Evolutionary conservation across 2,329 filamentous ascomycete genomes (phyloP), one percentile per base, ranked within the genome.

Genomic region (Penicillium rolfsii): DNA sequence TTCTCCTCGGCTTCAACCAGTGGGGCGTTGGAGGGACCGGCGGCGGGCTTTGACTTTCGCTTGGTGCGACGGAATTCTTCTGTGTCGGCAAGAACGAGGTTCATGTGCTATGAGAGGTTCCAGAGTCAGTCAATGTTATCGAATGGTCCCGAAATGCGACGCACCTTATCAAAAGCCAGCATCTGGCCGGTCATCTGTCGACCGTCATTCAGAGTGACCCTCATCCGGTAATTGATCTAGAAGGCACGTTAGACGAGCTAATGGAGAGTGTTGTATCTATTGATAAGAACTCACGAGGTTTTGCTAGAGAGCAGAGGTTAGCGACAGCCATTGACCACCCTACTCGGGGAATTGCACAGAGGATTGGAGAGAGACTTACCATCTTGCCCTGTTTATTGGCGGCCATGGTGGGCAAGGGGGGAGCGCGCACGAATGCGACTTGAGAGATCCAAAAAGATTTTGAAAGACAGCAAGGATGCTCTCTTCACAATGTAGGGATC

Each of bases 151-250:
- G 40, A 24, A 43, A n/a, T 46, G 41, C 28, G 43, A 63, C 49
- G 58, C 80, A 94, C 92, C 87, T 98, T 98, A 80, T 99, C 95
- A 74, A 98, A 99, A 57, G 95, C 95, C 70, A 99, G 87, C 91
- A 99, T 97, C 79, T 98, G 93, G 64, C 93, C 95, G 43, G 93
- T 93, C 89, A 99, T 96, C 79, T 97, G 92, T 74, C 95, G 89
- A 67, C 92, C 92, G 82, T 99, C 95, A 75, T 91, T 92, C 77
- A 99, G 85, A 59, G 93, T 98, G 67, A 97, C 90, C 76, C 94
- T 90, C 93, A 99, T 98, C 80, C 94, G 92, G 85, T 96, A 98
- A 84, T 99, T 98, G 85, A 99, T 96, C 95, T 98, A 58, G 26
- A 41, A 56, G 11, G 61, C 5, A 56, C 8, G 91, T 98, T 70